Percentiles rank a stretch among this genome's conserved stretches.
phyloP scores from a whole-genome alignment of 2,329 filamentous ascomycete species.

The Cladorrhinum sp. region DNA sequence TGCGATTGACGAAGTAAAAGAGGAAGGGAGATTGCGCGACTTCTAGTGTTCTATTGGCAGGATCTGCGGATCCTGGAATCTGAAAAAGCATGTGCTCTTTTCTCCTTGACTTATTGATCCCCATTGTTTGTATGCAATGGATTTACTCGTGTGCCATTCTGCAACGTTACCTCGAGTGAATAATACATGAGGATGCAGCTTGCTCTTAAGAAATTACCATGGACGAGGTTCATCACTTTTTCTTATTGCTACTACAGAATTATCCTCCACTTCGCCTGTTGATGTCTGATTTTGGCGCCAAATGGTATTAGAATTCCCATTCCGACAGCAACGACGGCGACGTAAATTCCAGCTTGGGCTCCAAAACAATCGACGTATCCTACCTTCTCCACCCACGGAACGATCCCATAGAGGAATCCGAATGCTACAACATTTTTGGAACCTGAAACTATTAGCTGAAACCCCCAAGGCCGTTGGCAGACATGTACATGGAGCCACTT shows the following conservation, averaged over 20 bases:
- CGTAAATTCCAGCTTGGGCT: constrained; percentile 30
- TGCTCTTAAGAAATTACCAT: no score
- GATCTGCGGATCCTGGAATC: neutral
- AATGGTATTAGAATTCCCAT: constrained; percentile 29
- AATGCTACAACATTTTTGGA: constrained; percentile 48
- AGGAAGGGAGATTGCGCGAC: neutral
- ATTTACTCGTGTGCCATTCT: no score
- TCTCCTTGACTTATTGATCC: neutral
- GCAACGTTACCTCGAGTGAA: no score
- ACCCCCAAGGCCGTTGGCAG: no score
- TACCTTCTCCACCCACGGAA: constrained; percentile 37
- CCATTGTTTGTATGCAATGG: no score
- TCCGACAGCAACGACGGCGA: constrained; percentile 29
- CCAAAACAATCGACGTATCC: constrained; percentile 32
- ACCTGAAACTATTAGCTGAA: constrained; percentile 20
- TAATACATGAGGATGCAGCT: no score
- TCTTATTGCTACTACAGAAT: constrained; percentile 21
- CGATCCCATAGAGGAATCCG: constrained; percentile 43
- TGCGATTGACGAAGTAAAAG: neutral
- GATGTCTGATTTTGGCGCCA: constrained; percentile 29
- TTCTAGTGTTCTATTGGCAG: no score
- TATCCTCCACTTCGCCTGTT: constrained; percentile 32
- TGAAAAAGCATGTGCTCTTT: constrained; percentile 2
- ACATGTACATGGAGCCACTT: neutral
- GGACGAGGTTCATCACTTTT: no score